Evolutionary conservation across 2,329 filamentous ascomycete genomes (phyloP).

Genomic region (Trematosphaeria pertusa): DNA sequence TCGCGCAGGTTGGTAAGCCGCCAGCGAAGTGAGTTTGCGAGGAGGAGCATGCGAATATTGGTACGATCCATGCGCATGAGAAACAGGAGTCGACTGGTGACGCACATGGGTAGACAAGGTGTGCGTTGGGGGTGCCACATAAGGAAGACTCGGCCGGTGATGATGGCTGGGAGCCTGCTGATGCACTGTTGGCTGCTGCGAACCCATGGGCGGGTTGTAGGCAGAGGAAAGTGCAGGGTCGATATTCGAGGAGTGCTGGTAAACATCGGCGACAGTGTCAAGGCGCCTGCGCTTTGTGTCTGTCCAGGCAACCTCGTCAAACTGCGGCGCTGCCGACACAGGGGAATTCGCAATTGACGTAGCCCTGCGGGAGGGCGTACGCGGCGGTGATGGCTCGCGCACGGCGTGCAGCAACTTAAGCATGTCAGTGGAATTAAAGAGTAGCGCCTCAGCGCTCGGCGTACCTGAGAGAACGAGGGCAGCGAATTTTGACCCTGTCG

Average conservation of each 20-base stretch:
- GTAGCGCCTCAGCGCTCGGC: not conserved
- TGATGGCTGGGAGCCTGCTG: constrained; percentile 20
- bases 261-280: constrained; percentile 31
- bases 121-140: constrained; percentile 19
- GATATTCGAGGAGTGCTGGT: constrained; percentile 28
- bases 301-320: constrained; percentile 38
- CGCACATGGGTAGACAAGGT: constrained; percentile 24
- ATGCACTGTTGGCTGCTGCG: constrained; percentile 11
- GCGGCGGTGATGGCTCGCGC: constrained; percentile 41
- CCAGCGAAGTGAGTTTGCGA: constrained; percentile 11
- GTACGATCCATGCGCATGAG: constrained; percentile 25
- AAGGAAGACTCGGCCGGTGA: constrained; percentile 39
- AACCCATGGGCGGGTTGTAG: constrained; percentile 18
- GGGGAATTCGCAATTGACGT: constrained; percentile 39
- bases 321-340: constrained; percentile 24
- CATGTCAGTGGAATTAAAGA: constrained; percentile 10
- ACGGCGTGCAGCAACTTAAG: constrained; percentile 34
- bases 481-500: constrained; percentile 28
- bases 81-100: constrained; percentile 35
- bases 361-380: constrained; percentile 38
- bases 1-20: constrained; percentile 13
- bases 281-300: constrained; percentile 36
- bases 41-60: constrained; percentile 15
- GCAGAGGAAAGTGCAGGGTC: constrained; percentile 28
- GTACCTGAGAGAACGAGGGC: constrained; percentile 42